Base-by-base conservation (phyloP, 2,329 filamentous ascomycete species). In the Alternaria brassicicola region DNA sequence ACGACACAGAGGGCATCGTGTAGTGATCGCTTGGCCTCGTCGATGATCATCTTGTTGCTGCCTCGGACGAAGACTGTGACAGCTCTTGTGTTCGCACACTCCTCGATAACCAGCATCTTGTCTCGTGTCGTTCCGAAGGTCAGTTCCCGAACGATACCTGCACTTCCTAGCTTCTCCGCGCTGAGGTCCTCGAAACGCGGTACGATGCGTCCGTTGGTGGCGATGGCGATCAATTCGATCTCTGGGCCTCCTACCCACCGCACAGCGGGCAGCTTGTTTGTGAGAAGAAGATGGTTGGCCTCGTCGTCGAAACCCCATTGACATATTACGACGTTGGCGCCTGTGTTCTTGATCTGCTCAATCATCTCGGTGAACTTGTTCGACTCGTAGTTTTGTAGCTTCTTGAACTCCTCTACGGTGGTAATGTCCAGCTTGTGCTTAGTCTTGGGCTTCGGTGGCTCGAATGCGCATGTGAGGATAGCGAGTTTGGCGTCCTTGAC, bases 21-120 rank as follows among this genome's bases (percentile, higher is more conserved):
- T 58, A 99, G 85, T 47, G 95, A 98, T 71, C 96, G 89, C 84
- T 97, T 97, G 53, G 96, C 96, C 81, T 99, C 96, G 76, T 99
- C 96, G 77, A 99, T 98, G 78, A 99, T 97, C 95, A 99, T 99
- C 85, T 98, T 99, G 86, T 99, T 99, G 84, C 93, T 96, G 73
- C 95, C 95, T 73, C 95, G 86, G 60, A 99, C 91, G 78, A 99
- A 99, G 54, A 96, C 88, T 3, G 95, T 99, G 60, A 99, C 96
- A 42, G 95, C 95, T 72, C 95, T 86, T 57, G 92, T 97, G 83
- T 99, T 99, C 74, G 96, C 95, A 76, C 95, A 99, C 81, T 99
- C 95, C 82, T 99, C 96, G 71, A 99, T 99, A 56, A 99, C 92
- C 70, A 99, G 84, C 95, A 99, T 99, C 87, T 99, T 98, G 81